phyloP scores from a whole-genome alignment of 345 rosid genomes.

The Hypericum androsaemum region DNA sequence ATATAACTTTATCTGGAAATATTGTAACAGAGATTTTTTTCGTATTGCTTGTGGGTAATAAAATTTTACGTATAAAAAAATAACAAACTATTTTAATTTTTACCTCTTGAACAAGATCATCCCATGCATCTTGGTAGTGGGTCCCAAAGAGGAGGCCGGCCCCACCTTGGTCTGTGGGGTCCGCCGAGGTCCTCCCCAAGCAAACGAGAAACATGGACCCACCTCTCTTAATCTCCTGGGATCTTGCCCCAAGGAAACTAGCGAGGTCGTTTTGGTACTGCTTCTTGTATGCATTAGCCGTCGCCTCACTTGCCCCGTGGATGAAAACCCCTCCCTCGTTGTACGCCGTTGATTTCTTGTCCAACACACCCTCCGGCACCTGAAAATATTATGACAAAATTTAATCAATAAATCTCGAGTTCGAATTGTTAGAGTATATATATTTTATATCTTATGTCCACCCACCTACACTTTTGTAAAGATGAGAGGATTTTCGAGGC shows the following conservation, averaged over 20 bases:
- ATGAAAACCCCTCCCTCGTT: constrained; percentile 78
- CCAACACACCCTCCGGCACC: constrained; percentile 77
- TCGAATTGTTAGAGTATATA: no score
- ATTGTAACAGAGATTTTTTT: no score
- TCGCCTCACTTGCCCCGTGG: constrained; percentile 55
- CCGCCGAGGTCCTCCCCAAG: constrained; percentile 74
- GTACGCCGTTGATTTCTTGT: constrained; percentile 58
- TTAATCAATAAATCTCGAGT: no score
- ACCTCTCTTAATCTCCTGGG: constrained; percentile 67
- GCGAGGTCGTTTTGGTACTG: constrained; percentile 78
- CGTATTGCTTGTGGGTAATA: no score
- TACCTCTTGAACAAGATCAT: constrained; percentile 96
- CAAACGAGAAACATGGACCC: constrained; percentile 95
- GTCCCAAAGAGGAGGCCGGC: constrained; percentile 92
- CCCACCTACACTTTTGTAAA: neutral
- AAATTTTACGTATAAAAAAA: no score
- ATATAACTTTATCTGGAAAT: no score
- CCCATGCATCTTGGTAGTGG: constrained; percentile 98
- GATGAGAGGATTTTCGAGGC: no score
- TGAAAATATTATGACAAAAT: neutral
- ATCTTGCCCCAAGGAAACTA: constrained; percentile 52
- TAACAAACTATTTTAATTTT: no score
- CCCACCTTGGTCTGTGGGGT: constrained; percentile 92
- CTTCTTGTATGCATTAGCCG: constrained; percentile 53
- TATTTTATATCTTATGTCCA: neutral